Base-by-base conservation (phyloP, 2,329 filamentous ascomycete species). In the Aspergillus sp. region DNA sequence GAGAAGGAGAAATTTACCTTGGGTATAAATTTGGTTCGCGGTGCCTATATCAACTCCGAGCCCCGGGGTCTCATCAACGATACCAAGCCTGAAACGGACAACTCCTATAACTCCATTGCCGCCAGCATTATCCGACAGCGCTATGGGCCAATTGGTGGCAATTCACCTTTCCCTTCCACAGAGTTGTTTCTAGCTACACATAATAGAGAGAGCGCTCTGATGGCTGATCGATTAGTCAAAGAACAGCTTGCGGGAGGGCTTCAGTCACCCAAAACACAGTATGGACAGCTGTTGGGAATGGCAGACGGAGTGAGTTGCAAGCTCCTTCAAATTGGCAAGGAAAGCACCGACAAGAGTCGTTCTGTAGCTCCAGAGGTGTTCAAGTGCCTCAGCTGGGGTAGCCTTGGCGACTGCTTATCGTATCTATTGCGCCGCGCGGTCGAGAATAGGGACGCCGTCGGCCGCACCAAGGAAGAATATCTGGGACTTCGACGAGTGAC, bases 171-270 rank as follows among this genome's bases (percentile, higher is more conserved):
- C 21, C 21, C 21, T 21, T 21, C 88, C 70, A 88, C 88, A 0
- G 78, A 83, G 62, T 76, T 96, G 21, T 86, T 96, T 21, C 82
- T 97, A 12, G 93, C 92, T 6, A 90, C 90, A 1, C 93, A 97
- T 79, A 97, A 97, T 72, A 85, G 85, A 52, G 84, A 84, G 47
- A 91, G 90, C 3, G 89, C 96, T 7, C 67, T 78, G 32, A 78
- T 78, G 38, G 85, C 84, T 0, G 80, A 82, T 58, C 69, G 74
- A 5, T 76, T 85, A 8, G 81, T 83, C 55, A 77, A 80, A 47
- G 65, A 77, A 19, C 82, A 85, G 55, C 66, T 75, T 32, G 65
- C 68, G 47, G 70, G 70, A 3, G 70, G 21, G 21, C 21, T 75
- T 41, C 62, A 81, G 63, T 39, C 76, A 2, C 79, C 79, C 4